Percentiles rank a stretch among this genome's conserved stretches.
Conservation (phyloP, 306 rosid genomes). For the Luffa acutangula region DNA sequence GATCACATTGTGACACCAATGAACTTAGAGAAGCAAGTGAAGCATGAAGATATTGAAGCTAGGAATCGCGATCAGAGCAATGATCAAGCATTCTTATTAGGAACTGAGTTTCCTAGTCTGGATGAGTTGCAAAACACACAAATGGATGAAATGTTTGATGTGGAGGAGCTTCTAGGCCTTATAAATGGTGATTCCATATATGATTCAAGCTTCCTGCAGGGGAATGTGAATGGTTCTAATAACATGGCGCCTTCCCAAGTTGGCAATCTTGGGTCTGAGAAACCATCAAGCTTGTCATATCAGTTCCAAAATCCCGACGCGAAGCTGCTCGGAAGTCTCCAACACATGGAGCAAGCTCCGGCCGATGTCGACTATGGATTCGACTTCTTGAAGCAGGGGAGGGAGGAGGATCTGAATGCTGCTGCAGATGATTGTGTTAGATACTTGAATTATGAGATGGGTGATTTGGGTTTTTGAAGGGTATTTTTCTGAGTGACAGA, state of each 20-base stretch:
- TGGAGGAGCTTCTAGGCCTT: conserved; percentile 42
- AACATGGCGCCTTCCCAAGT: conserved; percentile 11
- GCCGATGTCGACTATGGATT: conserved; percentile 34
- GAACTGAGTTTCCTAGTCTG: not conserved
- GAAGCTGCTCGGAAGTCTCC: conserved; percentile 52
- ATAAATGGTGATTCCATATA: conserved; percentile 24
- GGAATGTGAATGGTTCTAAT: conserved; percentile 8
- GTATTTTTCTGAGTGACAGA: not conserved
- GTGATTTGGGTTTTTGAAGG: conserved; percentile 17
- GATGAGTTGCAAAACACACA: conserved; percentile 25
- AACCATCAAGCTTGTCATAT: conserved; percentile 28
- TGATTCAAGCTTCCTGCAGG: conserved; percentile 17
- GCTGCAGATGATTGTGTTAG: conserved; percentile 18
- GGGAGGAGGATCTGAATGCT: conserved; percentile 19
- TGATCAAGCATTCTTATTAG: not conserved
- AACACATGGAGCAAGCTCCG: conserved; percentile 41
- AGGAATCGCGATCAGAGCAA: conserved; percentile 23
- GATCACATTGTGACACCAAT: not conserved
- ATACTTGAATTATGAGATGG: conserved; percentile 19
- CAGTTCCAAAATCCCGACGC: conserved; percentile 53
- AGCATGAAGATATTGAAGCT: conserved; percentile 15
- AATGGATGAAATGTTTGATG: conserved; percentile 53
- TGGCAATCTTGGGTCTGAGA: conserved; percentile 10
- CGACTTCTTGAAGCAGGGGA: conserved; percentile 46
- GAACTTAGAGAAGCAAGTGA: conserved; percentile 21